Base-by-base conservation (phyloP, 192 early-diverging fungal genomes). In the Haplosporangium gracile region DNA sequence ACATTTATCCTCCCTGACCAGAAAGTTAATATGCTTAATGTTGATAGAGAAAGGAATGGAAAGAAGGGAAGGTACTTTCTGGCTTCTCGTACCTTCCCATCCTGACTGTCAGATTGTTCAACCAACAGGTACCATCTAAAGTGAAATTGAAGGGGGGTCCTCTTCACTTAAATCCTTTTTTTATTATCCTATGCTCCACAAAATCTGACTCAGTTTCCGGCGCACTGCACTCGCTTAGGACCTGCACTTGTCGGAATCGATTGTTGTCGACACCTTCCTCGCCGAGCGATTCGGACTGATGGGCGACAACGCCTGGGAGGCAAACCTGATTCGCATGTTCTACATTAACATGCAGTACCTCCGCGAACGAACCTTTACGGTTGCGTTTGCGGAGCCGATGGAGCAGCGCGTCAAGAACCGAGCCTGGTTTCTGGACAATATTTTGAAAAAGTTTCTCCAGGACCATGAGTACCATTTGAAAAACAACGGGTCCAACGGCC, bases 381-480 rank as follows among this genome's bases (percentile, higher is more conserved):
- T 51, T 18, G 69, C 73, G 1, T 10, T 68, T 9, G 51, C 24
- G 26, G 70, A 51, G 0, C 77, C 77, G 16, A 70, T 76, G 45
- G 74, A 76, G 2, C n/a, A 32, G 32, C 51, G 71, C 26, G 51
- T 69, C 13, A 9, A 16, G 40, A 40, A 36, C 32, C 39, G 75
- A n/a, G 72, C 74, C 2, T 6, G 7, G 3, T 84, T 84, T 15
- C 15, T 84, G 34, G 38, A 43, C 26, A 40, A 34, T 9, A 65
- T 68, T 0, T 39, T 84, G 0, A 65, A 34, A 39, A 75, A 72
- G 69, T 84, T 84, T 38, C 39, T 84, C 26, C 47, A 76, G 5
- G 82, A 84, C 40, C 82, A 84, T n/a, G 82, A 79, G 42, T 76
- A 47, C 82, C 82, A 84, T 55, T 40, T 84, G 22, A 68, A 43